Percentiles rank a stretch among this genome's conserved stretches.
These are phyloP conservation scores for Paraleonurus japonicus DNA, from an alignment of 257 asterid species.

Conservation along the genomic window DNA sequence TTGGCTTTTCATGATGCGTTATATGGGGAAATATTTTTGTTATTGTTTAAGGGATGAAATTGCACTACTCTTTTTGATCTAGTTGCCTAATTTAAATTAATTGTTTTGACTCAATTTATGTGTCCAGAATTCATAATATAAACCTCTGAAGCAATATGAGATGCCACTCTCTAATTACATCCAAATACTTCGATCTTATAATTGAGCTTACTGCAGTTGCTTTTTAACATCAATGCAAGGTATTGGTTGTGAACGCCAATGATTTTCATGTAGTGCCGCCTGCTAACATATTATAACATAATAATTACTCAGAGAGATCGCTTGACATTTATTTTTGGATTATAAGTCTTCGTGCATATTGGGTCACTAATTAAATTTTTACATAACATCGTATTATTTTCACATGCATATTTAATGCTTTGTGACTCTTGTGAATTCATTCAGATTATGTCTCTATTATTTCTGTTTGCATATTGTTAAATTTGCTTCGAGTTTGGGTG, in stretches of 20 bases:
- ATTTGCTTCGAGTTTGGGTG: too few species aligned
- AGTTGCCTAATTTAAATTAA: background rate
- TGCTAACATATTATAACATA: background rate
- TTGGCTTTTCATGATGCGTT: background rate
- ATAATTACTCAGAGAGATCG: background rate
- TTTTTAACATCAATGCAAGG: background rate
- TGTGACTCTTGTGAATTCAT: background rate
- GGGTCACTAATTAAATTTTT: background rate
- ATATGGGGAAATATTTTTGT: background rate
- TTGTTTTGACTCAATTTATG: too few species aligned
- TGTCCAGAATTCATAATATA: too few species aligned
- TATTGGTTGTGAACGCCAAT: background rate
- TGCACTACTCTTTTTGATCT: background rate
- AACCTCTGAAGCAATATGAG: too few species aligned
- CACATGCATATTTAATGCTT: background rate
- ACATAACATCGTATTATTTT: background rate
- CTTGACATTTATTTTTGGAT: background rate
- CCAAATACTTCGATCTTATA: too few species aligned
- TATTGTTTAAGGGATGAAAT: too few species aligned
- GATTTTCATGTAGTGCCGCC: background rate
- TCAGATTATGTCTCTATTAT: background rate
- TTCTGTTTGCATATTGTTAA: background rate
- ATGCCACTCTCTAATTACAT: too few species aligned
- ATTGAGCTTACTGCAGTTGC: too few species aligned
- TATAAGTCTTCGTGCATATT: background rate